phyloP scores from a whole-genome alignment of 257 asterid species.

The Rhazya stricta region DNA sequence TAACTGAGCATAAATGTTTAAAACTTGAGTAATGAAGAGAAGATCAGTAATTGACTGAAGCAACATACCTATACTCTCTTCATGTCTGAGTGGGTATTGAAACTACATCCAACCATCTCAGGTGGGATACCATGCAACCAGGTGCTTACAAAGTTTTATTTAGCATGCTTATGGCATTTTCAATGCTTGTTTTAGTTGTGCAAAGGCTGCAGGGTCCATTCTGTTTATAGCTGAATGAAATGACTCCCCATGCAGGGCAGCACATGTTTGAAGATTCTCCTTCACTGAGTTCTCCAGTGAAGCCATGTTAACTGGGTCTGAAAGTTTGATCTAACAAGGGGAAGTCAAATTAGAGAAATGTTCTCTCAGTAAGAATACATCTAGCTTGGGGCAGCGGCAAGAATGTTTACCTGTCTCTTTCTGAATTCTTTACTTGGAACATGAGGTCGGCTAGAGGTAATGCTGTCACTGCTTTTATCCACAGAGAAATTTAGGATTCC shows the following conservation, averaged over 20 bases:
- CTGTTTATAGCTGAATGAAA: constrained; percentile 70
- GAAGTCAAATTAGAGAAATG: constrained; percentile 12
- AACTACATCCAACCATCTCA: neutral
- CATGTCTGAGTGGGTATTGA: neutral
- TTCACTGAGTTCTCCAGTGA: constrained; percentile 74
- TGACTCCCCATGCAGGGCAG: constrained; percentile 80
- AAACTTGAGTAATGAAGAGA: neutral
- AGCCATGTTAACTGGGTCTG: constrained; percentile 76
- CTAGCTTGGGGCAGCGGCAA: constrained; percentile 15
- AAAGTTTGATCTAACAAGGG: constrained; percentile 62
- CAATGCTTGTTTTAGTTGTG: constrained; percentile 78
- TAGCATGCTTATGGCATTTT: constrained; percentile 55
- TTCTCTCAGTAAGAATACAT: neutral
- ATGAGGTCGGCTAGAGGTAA: constrained; percentile 61
- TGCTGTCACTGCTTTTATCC: constrained; percentile 53
- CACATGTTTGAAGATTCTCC: constrained; percentile 87
- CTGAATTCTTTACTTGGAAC: constrained; percentile 83
- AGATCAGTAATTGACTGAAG: neutral
- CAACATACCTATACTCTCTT: neutral
- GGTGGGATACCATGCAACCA: neutral
- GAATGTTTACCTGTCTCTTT: constrained; percentile 74
- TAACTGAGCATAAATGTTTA: neutral
- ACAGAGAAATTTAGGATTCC: constrained; percentile 20
- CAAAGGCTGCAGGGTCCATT: constrained; percentile 78
- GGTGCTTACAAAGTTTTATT: neutral